A percentile compares a stretch with the other conserved stretches of the same genome.
Evolutionary conservation across 2,329 filamentous ascomycete genomes (phyloP).

Genomic region (Pseudocercospora pini-densiflorae): DNA sequence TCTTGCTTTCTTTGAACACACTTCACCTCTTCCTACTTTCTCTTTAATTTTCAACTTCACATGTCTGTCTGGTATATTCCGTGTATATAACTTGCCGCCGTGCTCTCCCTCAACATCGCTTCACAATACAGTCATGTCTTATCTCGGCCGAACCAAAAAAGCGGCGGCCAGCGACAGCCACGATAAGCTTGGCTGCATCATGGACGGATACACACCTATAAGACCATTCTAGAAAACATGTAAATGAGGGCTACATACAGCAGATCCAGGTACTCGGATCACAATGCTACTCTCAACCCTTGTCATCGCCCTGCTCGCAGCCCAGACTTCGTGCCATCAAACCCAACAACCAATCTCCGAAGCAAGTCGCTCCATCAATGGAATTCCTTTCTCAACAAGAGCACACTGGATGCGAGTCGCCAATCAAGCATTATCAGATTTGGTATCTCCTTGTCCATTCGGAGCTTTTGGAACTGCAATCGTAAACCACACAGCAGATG

Average conservation of each 20-base stretch:
- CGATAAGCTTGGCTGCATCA: constrained; percentile 2
- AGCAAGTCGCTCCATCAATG: constrained; percentile 18
- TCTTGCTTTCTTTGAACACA: not conserved
- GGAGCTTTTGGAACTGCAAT: constrained; percentile 59
- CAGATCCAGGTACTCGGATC: not conserved
- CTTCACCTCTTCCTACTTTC: not conserved
- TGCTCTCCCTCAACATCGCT: not conserved
- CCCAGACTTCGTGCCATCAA: not conserved
- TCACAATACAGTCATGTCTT: not conserved
- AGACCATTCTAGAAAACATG: too few relatives aligned
- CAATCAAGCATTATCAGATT: constrained; percentile 50
- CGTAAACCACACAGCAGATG: constrained; percentile 58
- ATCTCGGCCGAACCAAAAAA: constrained; percentile 5
- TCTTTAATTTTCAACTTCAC: not conserved
- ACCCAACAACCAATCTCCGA: constrained; percentile 18
- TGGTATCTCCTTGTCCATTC: constrained; percentile 56
- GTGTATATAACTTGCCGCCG: not conserved
- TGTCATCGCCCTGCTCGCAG: not conserved
- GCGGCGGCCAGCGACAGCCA: not conserved
- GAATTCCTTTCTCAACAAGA: constrained; percentile 22
- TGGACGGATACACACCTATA: not conserved
- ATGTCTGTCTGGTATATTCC: not conserved
- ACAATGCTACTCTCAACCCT: not conserved
- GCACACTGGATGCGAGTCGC: constrained; percentile 59
- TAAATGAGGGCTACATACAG: not conserved